A percentile compares a stretch with the other conserved stretches of the same genome.
These are phyloP conservation scores for Penicillium steckii DNA, from an alignment of 495 filamentous ascomycete genomes.

Conservation along the genomic window DNA sequence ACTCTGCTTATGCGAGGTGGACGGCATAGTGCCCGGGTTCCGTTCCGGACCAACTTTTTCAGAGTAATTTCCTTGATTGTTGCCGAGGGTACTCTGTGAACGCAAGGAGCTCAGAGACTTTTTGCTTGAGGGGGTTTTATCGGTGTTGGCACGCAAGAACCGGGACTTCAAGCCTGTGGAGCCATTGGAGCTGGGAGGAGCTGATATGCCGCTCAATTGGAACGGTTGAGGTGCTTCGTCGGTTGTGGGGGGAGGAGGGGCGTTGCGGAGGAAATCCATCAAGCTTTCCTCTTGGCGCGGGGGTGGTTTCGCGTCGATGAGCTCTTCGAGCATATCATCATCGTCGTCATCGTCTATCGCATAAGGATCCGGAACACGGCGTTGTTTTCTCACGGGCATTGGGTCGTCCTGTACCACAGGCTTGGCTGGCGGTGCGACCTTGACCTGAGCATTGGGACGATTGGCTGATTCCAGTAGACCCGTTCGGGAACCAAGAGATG, in stretches of 20 bases:
- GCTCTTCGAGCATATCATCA: constrained; percentile 68
- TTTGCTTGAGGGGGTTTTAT: constrained; percentile 27
- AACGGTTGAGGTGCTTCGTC: constrained; percentile 44
- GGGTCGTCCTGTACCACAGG: constrained; percentile 20
- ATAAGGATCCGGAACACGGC: constrained; percentile 83
- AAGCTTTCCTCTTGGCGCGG: constrained; percentile 64
- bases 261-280: constrained; percentile 83
- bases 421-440: constrained; percentile 13
- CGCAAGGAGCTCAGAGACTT: constrained; percentile 36
- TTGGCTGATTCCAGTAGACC: constrained; percentile 49
- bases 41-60: constrained; percentile 40
- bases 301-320: constrained; percentile 45
- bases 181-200: constrained; percentile 52
- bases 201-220: constrained; percentile 18
- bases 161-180: constrained; percentile 57
- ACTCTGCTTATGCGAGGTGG: constrained; percentile 31
- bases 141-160: constrained; percentile 46
- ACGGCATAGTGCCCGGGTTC: constrained; percentile 28
- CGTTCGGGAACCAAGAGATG: constrained; percentile 59
- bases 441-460: constrained; percentile 18
- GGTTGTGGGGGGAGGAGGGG: constrained; percentile 66
- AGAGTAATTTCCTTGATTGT: constrained; percentile 35
- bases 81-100: constrained; percentile 19
- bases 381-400: constrained; percentile 59
- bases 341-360: constrained; percentile 86